Evolutionary conservation across 768 basidiomycete genomes (phyloP), one percentile per base, ranked within the genome.

Genomic region (Flagelloscypha sp.): DNA sequence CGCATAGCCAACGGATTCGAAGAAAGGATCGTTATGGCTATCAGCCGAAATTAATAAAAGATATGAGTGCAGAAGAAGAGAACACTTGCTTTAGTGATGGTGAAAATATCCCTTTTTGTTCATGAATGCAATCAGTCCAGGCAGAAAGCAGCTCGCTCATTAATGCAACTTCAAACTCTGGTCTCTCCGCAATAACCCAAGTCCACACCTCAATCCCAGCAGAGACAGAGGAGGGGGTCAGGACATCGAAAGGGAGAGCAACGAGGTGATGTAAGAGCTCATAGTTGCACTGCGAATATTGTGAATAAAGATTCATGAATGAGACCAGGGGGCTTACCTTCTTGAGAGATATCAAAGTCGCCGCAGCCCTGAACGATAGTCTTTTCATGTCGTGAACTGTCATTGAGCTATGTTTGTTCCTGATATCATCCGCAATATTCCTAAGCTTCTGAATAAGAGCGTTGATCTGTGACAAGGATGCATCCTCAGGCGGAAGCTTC

Each of bases 161-260:
- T 13, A 97, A 57, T 2, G 79, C 76, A 31, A 92, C 74, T 56
- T 97, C 93, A 8, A 84, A 65, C 30, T 73, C 72, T 0, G 86
- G 79, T 40, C 86, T 76, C 53, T 94, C 85, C 10, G 85, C 77
- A 35, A 95, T 83, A 0, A 95, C 71, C 93, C 93, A 97, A 3
- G 84, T 89, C 95, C 95, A 98, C 7, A 84, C 82, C 51, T 98
- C 92, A 27, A 92, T 80, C 0, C 88, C 93, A 2, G 86, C 76
- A 11, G 86, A 72, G 38, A 97, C 76, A 1, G 90, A 78, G 4
- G 85, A 65, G 1, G 92, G 88, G 1, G 85, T 92, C 43, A 88
- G 88, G 3, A 86, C 80, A 37, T 85, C 82, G 48, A 98, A 86
- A 0, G 95, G 95, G 12, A 98, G 57, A 22, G 72, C 67, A 6